Percentiles rank a stretch among this genome's conserved stretches.
These are phyloP conservation scores for Limonium bicolor DNA, from an alignment of 148 eudicot genomes.

Conservation along the genomic window DNA sequence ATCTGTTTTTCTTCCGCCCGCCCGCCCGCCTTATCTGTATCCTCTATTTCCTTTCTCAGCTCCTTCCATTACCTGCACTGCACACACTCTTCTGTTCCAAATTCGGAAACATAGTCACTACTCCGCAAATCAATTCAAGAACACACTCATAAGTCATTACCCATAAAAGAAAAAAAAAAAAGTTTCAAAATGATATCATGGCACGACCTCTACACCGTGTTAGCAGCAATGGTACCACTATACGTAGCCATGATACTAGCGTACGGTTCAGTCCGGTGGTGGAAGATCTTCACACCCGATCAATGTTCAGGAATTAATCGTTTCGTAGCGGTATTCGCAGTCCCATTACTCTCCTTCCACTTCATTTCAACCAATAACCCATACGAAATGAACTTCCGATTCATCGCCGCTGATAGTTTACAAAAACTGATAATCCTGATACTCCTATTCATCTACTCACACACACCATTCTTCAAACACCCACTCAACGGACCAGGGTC, in stretches of 20 bases:
- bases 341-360: constrained; percentile 37
- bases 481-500: no score
- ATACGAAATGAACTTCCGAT: constrained; percentile 30
- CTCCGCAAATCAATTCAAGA: no score
- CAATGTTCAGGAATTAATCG: constrained; percentile 54
- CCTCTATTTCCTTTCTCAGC: no score
- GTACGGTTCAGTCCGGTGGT: constrained; percentile 40
- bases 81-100: no score
- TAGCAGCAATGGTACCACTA: constrained; percentile 35
- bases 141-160: no score
- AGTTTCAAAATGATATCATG: constrained; percentile 34
- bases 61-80: no score
- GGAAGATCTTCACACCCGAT: constrained; percentile 40
- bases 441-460: constrained; percentile 14
- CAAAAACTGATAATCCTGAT: constrained; percentile 35
- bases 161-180: no score
- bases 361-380: constrained; percentile 35
- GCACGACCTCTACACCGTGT: constrained; percentile 33
- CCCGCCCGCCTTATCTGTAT: no score
- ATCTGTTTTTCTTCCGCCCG: no score
- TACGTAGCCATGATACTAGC: constrained; percentile 47
- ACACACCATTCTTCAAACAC: constrained; percentile 17
- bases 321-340: constrained; percentile 38
- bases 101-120: no score
- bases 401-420: constrained; percentile 34